Percentiles rank a stretch among this genome's conserved stretches.
Evolutionary conservation across 306 rosid genomes (phyloP).

Genomic region (Hippophae gyantsensis): DNA sequence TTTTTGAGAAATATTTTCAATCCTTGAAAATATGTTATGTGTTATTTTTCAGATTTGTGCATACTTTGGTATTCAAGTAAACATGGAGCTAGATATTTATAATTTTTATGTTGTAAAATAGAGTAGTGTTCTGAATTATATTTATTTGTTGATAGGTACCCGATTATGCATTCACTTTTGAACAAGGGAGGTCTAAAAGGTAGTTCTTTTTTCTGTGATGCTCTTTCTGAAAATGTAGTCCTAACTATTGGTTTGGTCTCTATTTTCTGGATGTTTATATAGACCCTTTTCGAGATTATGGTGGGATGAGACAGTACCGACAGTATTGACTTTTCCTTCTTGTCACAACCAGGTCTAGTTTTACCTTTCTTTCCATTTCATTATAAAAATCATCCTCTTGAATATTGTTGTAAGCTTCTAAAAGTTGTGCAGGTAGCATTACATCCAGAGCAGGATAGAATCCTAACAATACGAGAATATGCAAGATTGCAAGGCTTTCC

Average conservation of each 20-base stretch:
- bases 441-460: conserved; percentile 83
- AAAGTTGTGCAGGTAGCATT: conserved; percentile 41
- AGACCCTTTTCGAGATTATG: conserved; percentile 85
- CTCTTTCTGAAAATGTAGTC: conserved; percentile 7
- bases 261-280: conserved; percentile 6
- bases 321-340: conserved; percentile 63
- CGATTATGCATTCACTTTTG: conserved; percentile 55
- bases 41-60: too few relatives aligned
- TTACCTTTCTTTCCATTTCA: conserved; percentile 8
- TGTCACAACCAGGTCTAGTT: conserved; percentile 58
- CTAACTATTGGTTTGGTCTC: not conserved
- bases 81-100: too few relatives aligned
- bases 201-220: conserved; percentile 18
- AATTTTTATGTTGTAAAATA: too few relatives aligned
- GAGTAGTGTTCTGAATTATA: not conserved
- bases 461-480: conserved; percentile 60
- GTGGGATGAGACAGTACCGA: conserved; percentile 97
- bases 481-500: conserved; percentile 98
- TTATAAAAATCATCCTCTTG: conserved; percentile 8
- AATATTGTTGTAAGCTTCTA: conserved; percentile 2
- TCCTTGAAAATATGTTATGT: too few relatives aligned
- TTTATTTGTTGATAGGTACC: conserved; percentile 49
- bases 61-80: too few relatives aligned
- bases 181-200: conserved; percentile 81
- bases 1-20: too few relatives aligned